Evolutionary conservation across 257 asterid genomes (phyloP), one percentile per base, ranked within the genome.

Genomic region (Henckelia pumila): DNA sequence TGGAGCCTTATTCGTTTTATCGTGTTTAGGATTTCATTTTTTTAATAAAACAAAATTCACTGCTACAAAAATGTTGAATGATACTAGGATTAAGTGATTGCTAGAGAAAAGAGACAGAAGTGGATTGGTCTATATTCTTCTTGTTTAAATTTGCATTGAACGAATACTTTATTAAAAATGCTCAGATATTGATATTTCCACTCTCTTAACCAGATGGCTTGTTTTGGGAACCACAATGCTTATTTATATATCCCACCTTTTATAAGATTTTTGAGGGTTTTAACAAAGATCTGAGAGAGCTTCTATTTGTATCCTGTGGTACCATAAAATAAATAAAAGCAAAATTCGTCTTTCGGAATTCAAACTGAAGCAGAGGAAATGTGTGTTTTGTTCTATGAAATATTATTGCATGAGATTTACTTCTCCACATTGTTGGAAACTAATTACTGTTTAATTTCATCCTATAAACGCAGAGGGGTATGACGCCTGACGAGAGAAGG

Each of bases 401-500:
- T 16, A 20, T 37, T 61, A 35, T 37, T 44, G 61, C 32, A 5
- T 59, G 40, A 60, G 71, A 69, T 59, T 64, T 67, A 61, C 28
- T 40, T 30, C 20, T 64, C 17, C 67, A 28, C 26, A 61, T 58
- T 70, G 63, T 59, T 65, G 66, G 47, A 35, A 35, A 49, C 64
- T 20, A 13, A 30, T 44, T 10, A 7, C 10, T 65, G 59, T 69
- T 66, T 64, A 53, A 60, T 71, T 55, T 20, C 67, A 56, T 75
- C 56, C 63, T 73, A 56, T 73, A 68, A 61, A 49, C 75, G 75
- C 82, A 93, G 99, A 85, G 85, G 65, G 95, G 92, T 76, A 91
- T 94, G 96, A 77, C 62, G 29, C 63, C 90, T 21, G 76, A 80
- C 67, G 83, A 82, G 71, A 85, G 96, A 82, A 85, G 92, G 80